These are phyloP conservation scores for Rhodofomes roseus DNA, from an alignment of 1,284 basidiomycete genomes.

Conservation along the genomic window DNA sequence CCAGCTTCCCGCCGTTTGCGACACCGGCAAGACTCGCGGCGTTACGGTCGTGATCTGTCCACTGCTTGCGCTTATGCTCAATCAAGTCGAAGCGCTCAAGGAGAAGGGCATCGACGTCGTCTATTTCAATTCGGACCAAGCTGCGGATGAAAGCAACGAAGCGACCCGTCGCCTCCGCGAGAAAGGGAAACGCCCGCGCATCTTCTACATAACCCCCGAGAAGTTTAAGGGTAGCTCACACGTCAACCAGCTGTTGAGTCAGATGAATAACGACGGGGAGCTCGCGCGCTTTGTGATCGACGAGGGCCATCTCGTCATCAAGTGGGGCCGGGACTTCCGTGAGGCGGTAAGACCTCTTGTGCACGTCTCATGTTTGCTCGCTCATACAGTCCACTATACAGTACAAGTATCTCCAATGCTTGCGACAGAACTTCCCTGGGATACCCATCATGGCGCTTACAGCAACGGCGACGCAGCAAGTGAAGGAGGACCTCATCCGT, in stretches of 20 bases:
- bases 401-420: constrained; percentile 66
- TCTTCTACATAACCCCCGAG: constrained; percentile 96
- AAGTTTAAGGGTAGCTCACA: constrained; percentile 64
- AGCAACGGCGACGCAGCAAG: constrained; percentile 83
- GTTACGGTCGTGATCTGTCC: constrained; percentile 92
- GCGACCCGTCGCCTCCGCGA: constrained; percentile 38
- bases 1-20: constrained; percentile 85
- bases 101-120: constrained; percentile 70
- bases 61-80: constrained; percentile 85
- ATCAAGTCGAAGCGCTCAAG: constrained; percentile 80
- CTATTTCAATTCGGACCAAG: constrained; percentile 60
- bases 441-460: constrained; percentile 96
- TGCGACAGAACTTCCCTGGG: constrained; percentile 71
- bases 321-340: constrained; percentile 86
- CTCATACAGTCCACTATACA: constrained; percentile 27
- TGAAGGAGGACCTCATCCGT: constrained; percentile 76
- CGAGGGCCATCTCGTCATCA: constrained; percentile 91
- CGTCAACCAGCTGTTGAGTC: constrained; percentile 55
- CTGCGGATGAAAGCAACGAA: constrained; percentile 34
- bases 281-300: constrained; percentile 94
- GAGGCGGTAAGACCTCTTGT: constrained; percentile 48
- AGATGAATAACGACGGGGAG: constrained; percentile 51
- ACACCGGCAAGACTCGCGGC: constrained; percentile 68
- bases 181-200: constrained; percentile 43
- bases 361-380: not conserved